Base-by-base conservation (phyloP, 805 yeast genomes). In the Wickerhamomyces chaumierensis region DNA sequence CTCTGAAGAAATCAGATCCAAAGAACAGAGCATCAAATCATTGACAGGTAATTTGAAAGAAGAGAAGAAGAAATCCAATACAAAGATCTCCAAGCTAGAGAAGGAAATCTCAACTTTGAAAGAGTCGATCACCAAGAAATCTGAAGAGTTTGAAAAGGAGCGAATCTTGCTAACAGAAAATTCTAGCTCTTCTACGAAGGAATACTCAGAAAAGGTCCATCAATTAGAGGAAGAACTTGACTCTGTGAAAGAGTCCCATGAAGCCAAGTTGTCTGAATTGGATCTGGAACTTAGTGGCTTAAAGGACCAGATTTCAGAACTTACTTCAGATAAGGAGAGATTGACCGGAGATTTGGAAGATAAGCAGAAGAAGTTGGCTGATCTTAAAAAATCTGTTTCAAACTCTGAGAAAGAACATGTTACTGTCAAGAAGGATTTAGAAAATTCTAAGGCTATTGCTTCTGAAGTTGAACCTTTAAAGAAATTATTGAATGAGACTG, bases 121-220 rank as follows among this genome's bases (percentile, higher is more conserved):
- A 20, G 44, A 51, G 1, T 62, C 64, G 2, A 44, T 73, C 33
- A 59, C 58, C 16, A 45, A 47, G 16, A 73, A 68, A 43, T 46
- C 48, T 1, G 42, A 54, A 32, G 77, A 69, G 33, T 65, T 74
- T 42, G 80, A 74, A 36, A 61, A 60, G 27, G 80, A 74, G 47
- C 57, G 80, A 39, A 58, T 55, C 12, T 54, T 68, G 47, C 49
- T 71, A 12, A 65, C 65, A 39, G 69, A 70, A 38, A 68, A 60
- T 36, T 73, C 81, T 0, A 75, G 70, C 40, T 61, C 72, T 0
- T 58, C 68, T 0, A 59, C 71, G 0, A 62, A 68, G 44, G 74
- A 71, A 39, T 73, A 71, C 44, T 59, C 68, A 11, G 68, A 65
- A 23, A 69, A 65, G 46, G 63, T 73, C 8, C 56, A 61, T 14